Evolutionary conservation across 352 stramenopile genomes (phyloP), one percentile per base, ranked within the genome.

Genomic region (Pythium aquatile): DNA sequence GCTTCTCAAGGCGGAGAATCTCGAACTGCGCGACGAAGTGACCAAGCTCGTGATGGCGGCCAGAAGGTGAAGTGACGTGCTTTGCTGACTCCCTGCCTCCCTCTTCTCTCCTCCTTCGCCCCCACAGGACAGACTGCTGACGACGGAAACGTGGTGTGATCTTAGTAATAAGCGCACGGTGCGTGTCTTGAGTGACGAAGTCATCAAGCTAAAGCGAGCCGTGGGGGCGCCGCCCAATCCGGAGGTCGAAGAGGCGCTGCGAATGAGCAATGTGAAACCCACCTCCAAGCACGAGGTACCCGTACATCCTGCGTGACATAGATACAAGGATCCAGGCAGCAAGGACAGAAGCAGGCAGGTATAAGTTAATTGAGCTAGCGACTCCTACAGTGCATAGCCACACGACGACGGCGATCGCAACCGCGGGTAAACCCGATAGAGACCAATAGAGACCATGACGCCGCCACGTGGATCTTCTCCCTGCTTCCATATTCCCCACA

Each of bases 141-240:
- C 51, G 51, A 47, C 24, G 32, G 37, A 47, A 24, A 37, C 55
- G 49, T 46, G 30, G 63, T 58, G 28, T 13, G 55, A 1, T 32
- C 46, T 5, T 55, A 83, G 75, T 72, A 83, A 70, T 64, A 80
- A 77, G 62, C 75, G 77, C 26, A 83, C 75, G 5, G 59, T 81
- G 28, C 73, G 76, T 9, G 62, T 79, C 5, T 58, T 84, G 28
- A 74, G 72, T 3, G 76, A 81, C 11, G 76, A 84, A 42, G 65
- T 84, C 42, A 71, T 84, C 46, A 84, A 84, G 58, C 55, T 84
- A 13, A 84, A 84, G 54, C 66, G 74, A 29, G 63, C 58, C 6
- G 65, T 69, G 9, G 54, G 61, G 16, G 33, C 57, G 28, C 29
- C 65, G 30, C 65, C 55, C 11, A 67, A 60, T 28, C 54, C 53